Evolutionary conservation across 495 filamentous ascomycete species (phyloP).

Genomic region (Pseudevernia furfuracea): DNA sequence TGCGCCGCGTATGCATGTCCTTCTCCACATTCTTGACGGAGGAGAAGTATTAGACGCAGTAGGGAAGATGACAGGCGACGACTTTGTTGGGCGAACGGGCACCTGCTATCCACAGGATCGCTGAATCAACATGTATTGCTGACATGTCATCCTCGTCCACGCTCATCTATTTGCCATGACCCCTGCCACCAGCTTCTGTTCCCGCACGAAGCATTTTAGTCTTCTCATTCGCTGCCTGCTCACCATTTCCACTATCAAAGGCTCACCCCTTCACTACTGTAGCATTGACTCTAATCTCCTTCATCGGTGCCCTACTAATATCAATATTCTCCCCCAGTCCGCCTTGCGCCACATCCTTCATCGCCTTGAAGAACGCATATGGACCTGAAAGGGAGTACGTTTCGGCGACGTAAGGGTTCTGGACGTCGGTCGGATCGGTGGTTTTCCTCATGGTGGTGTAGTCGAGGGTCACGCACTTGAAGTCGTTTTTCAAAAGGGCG

Average conservation of each 20-base stretch:
- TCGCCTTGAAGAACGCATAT: not conserved
- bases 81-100: too few relatives aligned
- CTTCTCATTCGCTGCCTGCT: not conserved
- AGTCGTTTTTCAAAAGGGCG: not conserved
- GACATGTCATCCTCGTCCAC: not conserved
- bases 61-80: too few relatives aligned
- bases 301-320: not conserved
- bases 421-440: not conserved
- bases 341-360: conserved; percentile 3
- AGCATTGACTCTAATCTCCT: not conserved
- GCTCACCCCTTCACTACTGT: not conserved
- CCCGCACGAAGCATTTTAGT: not conserved
- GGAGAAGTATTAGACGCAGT: too few relatives aligned
- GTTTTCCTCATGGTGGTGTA: not conserved
- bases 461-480: not conserved
- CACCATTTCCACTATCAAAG: not conserved
- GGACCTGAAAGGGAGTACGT: not conserved
- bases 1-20: too few relatives aligned
- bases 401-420: not conserved
- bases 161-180: not conserved
- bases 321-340: not conserved
- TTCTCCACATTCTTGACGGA: too few relatives aligned
- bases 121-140: not conserved
- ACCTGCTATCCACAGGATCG: not conserved
- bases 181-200: not conserved